Conservation (phyloP, 208 protist species). For the Wallacemonas sp. region DNA sequence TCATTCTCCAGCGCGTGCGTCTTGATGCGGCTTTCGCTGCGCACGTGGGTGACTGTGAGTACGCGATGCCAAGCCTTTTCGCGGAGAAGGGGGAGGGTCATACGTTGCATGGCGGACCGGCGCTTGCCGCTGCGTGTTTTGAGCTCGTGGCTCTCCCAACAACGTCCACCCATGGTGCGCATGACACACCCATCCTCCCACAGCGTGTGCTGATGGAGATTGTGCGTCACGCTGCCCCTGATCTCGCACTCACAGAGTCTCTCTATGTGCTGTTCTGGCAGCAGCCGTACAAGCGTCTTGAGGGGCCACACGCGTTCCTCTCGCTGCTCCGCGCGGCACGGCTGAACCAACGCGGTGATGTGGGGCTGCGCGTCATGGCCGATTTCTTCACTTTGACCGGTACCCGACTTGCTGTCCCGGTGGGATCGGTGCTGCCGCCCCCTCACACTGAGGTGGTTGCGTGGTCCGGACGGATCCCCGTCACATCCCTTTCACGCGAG, state of each 20-base stretch:
- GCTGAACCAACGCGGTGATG: slow-evolving; percentile 21
- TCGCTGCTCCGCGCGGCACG: slow-evolving; percentile 60
- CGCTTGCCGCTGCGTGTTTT: slow-evolving; percentile 26
- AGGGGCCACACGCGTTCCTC: slow-evolving; percentile 69
- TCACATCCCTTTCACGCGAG: slow-evolving; percentile 38
- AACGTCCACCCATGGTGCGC: too few species aligned
- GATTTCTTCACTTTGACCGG: slow-evolving; percentile 40
- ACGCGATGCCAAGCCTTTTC: not conserved
- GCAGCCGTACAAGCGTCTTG: slow-evolving; percentile 45
- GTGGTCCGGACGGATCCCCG: not conserved
- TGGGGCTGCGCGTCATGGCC: slow-evolving; percentile 47
- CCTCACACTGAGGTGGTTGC: not conserved
- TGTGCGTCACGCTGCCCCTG: slow-evolving; percentile 47
- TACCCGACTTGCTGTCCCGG: slow-evolving; percentile 21
- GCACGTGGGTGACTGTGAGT: not conserved
- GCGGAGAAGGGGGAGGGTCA: not conserved
- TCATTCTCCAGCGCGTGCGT: slow-evolving; percentile 31
- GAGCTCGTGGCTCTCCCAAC: slow-evolving; percentile 4
- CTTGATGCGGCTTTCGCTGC: not conserved
- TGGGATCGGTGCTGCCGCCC: slow-evolving; percentile 4
- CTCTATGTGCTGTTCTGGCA: slow-evolving; percentile 60
- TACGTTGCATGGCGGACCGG: not conserved
- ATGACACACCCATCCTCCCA: too few species aligned
- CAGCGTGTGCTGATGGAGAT: slow-evolving; percentile 62
- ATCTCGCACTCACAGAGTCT: slow-evolving; percentile 26